phyloP scores from a whole-genome alignment of 345 rosid genomes.

The Syzygium oleosum region DNA sequence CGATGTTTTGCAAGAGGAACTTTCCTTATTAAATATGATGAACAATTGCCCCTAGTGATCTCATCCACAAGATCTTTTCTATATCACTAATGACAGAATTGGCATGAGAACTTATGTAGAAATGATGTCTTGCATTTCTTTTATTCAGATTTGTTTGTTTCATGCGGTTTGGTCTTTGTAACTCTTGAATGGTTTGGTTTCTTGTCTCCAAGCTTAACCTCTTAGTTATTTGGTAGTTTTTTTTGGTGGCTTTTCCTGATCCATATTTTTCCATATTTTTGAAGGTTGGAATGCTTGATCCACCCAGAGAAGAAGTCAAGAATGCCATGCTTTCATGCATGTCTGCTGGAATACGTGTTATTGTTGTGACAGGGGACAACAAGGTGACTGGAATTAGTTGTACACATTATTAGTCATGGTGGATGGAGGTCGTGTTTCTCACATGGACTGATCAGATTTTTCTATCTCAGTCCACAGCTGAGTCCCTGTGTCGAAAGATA shows the following conservation, averaged over 20 bases:
- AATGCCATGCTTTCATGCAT: constrained; percentile 93
- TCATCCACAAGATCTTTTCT: neutral
- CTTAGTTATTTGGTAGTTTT: neutral
- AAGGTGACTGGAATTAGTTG: constrained; percentile 44
- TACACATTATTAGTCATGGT: neutral
- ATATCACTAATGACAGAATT: neutral
- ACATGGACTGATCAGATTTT: constrained; percentile 16
- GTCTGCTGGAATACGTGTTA: constrained; percentile 99
- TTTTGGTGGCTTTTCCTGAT: neutral
- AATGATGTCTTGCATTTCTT: neutral
- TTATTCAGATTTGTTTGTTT: neutral
- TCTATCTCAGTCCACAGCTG: constrained; percentile 83
- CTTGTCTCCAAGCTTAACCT: neutral
- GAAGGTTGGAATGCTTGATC: constrained; percentile 99
- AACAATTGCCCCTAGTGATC: neutral
- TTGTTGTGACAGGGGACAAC: constrained; percentile 98
- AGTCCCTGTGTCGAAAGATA: constrained; percentile 88
- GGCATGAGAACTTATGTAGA: neutral
- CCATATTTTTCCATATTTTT: neutral
- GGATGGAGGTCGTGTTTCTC: neutral
- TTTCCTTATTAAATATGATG: neutral
- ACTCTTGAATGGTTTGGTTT: neutral
- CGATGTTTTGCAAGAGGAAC: neutral
- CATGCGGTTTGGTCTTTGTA: neutral
- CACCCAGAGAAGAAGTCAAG: constrained; percentile 95